Evolutionary conservation across 352 stramenopile genomes (phyloP), one percentile per base, ranked within the genome.

Genomic region (Plasmopara muralis): DNA sequence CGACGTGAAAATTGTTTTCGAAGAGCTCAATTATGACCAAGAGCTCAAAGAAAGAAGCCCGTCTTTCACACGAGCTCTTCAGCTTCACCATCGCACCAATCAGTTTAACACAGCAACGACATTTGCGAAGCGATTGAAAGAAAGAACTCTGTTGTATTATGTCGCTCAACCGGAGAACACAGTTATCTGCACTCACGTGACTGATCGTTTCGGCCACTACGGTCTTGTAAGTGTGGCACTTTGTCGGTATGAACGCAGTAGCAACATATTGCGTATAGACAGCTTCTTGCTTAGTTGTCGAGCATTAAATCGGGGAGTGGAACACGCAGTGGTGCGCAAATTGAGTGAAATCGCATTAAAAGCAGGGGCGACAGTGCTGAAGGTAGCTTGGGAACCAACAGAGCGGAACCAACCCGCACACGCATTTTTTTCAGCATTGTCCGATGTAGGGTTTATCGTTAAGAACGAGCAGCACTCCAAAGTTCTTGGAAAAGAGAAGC

Each of bases 211-310:
- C 37, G 79, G 79, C 14, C 79, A 90, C 50, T 90, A 90, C 16
- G 79, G 79, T 3, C 66, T 90, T 1, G 79, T 90, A 12, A 76
- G 69, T 37, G 58, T 69, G 16, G 55, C 62, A 43, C 53, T 81
- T 13, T 83, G 65, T 47, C 74, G 55, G 9, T 20, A 57, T 33
- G 25, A 53, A 3, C 35, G 12, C 1, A 8, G 49, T 30, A 37
- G 9, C 37, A 18, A 59, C n/a, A 40, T 43, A 9, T 53, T 81
- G 25, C 51, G 42, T 29, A 63, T 87, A 0, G 65, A 84, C 43
- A 83, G 74, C 51, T 83, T 87, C 42, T 47, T 90, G 20, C 70
- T 88, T 20, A 90, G 80, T 55, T 90, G 80, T 50, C 73, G 80
- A 14, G 66, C 74, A 3, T 50, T 90, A 8, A 87, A 90, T 40